These are phyloP conservation scores for Wickerhamomyces rabaulensis DNA, from an alignment of 805 yeast genomes.

Conservation along the genomic window DNA sequence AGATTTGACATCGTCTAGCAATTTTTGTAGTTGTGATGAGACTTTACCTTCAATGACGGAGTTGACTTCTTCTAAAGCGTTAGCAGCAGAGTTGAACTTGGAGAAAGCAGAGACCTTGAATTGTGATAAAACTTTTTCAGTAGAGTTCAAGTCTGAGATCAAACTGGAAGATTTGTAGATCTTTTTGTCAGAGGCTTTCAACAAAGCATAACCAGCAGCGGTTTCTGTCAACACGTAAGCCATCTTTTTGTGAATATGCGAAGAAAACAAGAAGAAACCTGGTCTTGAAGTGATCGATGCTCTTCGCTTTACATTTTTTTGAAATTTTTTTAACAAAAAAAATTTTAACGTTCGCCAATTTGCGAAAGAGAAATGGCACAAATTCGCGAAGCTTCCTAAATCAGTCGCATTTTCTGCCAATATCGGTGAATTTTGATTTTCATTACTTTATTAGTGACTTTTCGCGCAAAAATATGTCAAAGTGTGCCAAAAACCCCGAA, in stretches of 20 bases:
- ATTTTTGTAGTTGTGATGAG: constrained; percentile 70
- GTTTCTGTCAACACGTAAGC: constrained; percentile 94
- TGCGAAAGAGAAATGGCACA: not conserved
- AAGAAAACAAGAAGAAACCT: not conserved
- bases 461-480: too few species aligned
- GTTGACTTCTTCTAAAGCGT: constrained; percentile 92
- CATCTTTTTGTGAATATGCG: constrained; percentile 34
- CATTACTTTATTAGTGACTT: too few species aligned
- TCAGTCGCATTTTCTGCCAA: too few species aligned
- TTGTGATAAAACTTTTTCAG: constrained; percentile 82
- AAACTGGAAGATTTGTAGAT: constrained; percentile 78
- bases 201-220: constrained; percentile 96
- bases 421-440: too few species aligned
- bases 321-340: constrained; percentile 2
- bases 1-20: constrained; percentile 70
- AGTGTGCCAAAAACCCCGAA: too few species aligned
- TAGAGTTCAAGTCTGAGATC: constrained; percentile 69
- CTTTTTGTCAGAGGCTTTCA: constrained; percentile 97
- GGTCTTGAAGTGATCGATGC: not conserved
- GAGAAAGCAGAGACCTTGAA: constrained; percentile 95
- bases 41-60: constrained; percentile 92
- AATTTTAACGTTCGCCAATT: constrained; percentile 3
- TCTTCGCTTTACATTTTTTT: not conserved
- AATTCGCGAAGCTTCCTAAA: constrained; percentile 1
- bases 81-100: constrained; percentile 90